Base-by-base conservation (phyloP, 116 monocot species). In the Papilionanthe hybrid region DNA sequence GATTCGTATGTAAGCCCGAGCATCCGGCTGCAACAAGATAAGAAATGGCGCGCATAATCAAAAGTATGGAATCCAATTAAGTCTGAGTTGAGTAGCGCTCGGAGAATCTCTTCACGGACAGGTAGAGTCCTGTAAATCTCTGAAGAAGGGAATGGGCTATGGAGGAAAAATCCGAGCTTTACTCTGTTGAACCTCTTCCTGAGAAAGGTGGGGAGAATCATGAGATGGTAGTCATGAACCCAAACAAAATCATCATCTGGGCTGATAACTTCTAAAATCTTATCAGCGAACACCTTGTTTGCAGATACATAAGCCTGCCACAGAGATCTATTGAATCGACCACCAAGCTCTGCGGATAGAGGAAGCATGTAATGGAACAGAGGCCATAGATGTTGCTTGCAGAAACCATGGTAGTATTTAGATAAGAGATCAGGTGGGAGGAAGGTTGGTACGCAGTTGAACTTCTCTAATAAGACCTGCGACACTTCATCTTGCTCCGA, bases 181-280 rank as follows among this genome's bases (percentile, higher is more conserved):
- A 82, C 76, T 53, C 82, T 69, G 58, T 82, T 82, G 19, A 82
- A 82, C 28, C 82, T 68, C 78, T 82, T 82, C 72, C 82, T 77
- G 55, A 82, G 67, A 28, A 82, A 82, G 41, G 82, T 82, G 63
- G 82, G 82, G 77, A 82, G 72, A 25, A 82, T 78, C 82, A 82
- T 82, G 78, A 82, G 82, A 44, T 82, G 82, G 58, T 82, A 82
- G 25, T 82, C 82, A 72, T 82, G 82, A 42, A 82, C 82, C 82
- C 82, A 82, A 15, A 82, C 82, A 27, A 82, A 82, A 45, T 82
- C 82, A 37, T 72, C 49, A 30, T 82, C 82, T 11, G 78, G 82
- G 55, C 72, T 82, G 71, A 82, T 82, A 45, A 82, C 82, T 44
- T 82, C 82, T 7, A 82, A 67, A 11, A 82, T 82, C 57, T 78